Evolutionary conservation across 2,329 filamentous ascomycete genomes (phyloP).

Genomic region (Rhynchosporium agropyri): DNA sequence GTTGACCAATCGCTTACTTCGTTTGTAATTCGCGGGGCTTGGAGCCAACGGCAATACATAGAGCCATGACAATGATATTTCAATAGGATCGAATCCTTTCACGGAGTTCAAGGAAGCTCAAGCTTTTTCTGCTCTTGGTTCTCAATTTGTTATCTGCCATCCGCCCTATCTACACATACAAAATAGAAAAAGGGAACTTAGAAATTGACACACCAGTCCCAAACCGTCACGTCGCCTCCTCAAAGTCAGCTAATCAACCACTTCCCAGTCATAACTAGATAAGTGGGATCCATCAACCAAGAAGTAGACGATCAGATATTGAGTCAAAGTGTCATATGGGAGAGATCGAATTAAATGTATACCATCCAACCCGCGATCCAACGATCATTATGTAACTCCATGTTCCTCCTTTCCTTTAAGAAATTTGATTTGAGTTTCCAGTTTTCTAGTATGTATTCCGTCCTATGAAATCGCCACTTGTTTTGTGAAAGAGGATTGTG

Average conservation of each 20-base stretch:
- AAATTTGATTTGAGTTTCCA: conserved; percentile 21
- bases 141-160: conserved; percentile 12
- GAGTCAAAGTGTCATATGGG: conserved; percentile 1
- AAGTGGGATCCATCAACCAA: conserved; percentile 28
- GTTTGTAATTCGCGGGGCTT: too few relatives aligned
- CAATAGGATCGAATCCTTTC: too few relatives aligned
- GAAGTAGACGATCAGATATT: conserved; percentile 20
- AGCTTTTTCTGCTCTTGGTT: conserved; percentile 9
- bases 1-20: too few relatives aligned
- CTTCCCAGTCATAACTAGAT: not conserved
- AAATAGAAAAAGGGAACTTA: conserved; percentile 13
- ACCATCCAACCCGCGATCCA: conserved; percentile 14
- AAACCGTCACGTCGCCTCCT: conserved; percentile 21
- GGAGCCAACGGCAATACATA: too few relatives aligned
- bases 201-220: not conserved
- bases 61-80: too few relatives aligned
- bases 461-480: conserved; percentile 20
- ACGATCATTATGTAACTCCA: conserved; percentile 33
- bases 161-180: conserved; percentile 31
- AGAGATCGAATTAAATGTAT: not conserved
- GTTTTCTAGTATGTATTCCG: conserved; percentile 9
- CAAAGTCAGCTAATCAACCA: conserved; percentile 30
- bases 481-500: conserved; percentile 23
- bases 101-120: not conserved
- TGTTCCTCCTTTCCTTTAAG: conserved; percentile 18